phyloP scores from a whole-genome alignment of 805 yeast genomes.

The Soucietia sequanensis region DNA sequence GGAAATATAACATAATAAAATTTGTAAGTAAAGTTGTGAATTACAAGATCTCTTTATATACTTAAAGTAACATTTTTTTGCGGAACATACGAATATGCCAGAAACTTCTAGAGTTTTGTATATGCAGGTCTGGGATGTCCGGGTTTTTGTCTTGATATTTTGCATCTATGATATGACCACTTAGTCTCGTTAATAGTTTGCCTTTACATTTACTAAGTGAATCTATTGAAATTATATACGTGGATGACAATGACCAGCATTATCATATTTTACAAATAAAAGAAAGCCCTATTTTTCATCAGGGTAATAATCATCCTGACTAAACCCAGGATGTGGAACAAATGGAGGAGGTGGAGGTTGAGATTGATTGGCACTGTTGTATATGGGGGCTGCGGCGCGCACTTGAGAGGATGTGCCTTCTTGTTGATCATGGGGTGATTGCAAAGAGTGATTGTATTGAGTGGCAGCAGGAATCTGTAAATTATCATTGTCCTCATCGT shows the following conservation, averaged over 20 bases:
- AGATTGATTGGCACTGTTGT: neutral
- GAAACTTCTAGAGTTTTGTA: constrained; percentile 17
- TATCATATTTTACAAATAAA: too few species aligned
- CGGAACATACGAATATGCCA: constrained; percentile 7
- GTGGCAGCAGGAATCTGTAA: neutral
- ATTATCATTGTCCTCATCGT: constrained; percentile 2
- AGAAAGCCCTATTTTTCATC: constrained; percentile 18
- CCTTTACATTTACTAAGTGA: too few species aligned
- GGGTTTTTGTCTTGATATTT: too few species aligned
- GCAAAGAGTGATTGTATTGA: neutral
- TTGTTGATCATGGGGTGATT: neutral
- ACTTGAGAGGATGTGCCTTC: neutral
- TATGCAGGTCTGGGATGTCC: too few species aligned
- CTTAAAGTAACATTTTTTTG: too few species aligned
- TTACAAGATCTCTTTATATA: too few species aligned
- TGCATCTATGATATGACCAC: too few species aligned
- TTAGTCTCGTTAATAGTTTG: too few species aligned
- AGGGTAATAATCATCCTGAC: constrained; percentile 47
- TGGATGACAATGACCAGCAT: too few species aligned
- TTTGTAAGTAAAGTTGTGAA: too few species aligned
- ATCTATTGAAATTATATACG: too few species aligned
- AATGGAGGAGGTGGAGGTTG: constrained; percentile 39
- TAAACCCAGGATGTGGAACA: constrained; percentile 45
- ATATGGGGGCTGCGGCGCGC: neutral
- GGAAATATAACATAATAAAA: too few species aligned